phyloP scores from a whole-genome alignment of 2,329 filamentous ascomycete genomes.

The Seiridium cupressi region DNA sequence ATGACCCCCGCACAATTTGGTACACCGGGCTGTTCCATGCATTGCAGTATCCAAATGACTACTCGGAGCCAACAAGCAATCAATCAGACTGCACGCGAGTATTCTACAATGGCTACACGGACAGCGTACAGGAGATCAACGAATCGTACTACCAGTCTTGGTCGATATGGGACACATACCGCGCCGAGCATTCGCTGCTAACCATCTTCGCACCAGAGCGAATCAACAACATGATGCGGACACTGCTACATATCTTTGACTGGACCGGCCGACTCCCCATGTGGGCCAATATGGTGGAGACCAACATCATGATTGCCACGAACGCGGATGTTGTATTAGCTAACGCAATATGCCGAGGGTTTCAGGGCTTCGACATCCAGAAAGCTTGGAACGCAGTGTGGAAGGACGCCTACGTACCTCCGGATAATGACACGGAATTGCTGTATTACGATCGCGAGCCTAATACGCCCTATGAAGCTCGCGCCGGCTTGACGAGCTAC shows the following conservation, averaged over 20 bases:
- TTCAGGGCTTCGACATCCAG: constrained; percentile 37
- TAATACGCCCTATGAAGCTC: constrained; percentile 41
- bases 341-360: constrained; percentile 42
- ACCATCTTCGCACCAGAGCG: constrained; percentile 44
- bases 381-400: constrained; percentile 42
- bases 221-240: constrained; percentile 46
- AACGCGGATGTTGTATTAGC: constrained; percentile 46
- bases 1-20: constrained; percentile 42
- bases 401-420: constrained; percentile 43
- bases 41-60: constrained; percentile 46
- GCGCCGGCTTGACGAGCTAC: constrained; percentile 44
- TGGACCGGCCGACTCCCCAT: constrained; percentile 45
- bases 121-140: constrained; percentile 36
- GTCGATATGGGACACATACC: constrained; percentile 50
- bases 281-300: constrained; percentile 49
- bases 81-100: constrained; percentile 18
- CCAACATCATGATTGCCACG: constrained; percentile 49
- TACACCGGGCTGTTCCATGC: constrained; percentile 45
- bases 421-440: constrained; percentile 38
- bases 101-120: constrained; percentile 46
- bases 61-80: constrained; percentile 37
- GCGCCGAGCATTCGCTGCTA: constrained; percentile 43
- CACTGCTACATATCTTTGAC: constrained; percentile 41
- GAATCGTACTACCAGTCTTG: constrained; percentile 49
- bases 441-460: constrained; percentile 47